These are phyloP conservation scores for Marasmius fiardii DNA, from an alignment of 1,284 basidiomycete species.

Conservation along the genomic window DNA sequence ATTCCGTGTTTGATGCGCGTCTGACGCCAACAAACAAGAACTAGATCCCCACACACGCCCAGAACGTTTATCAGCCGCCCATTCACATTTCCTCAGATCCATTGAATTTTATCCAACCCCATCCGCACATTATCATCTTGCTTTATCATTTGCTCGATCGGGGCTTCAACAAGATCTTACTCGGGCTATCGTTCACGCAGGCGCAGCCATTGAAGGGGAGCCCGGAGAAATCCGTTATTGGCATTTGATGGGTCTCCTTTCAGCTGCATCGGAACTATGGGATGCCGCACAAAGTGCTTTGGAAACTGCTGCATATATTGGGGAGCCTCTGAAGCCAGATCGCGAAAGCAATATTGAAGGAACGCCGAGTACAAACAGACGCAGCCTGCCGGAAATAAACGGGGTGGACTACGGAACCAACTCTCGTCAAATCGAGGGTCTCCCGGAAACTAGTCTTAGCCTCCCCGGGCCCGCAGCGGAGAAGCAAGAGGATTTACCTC, in stretches of 20 bases:
- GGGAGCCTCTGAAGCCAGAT: conserved; percentile 27
- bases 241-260: conserved; percentile 87
- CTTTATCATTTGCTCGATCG: conserved; percentile 70
- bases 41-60: conserved; percentile 63
- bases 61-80: conserved; percentile 54
- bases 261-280: conserved; percentile 83
- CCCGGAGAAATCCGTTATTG: conserved; percentile 77
- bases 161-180: conserved; percentile 65
- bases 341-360: background rate
- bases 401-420: conserved; percentile 8
- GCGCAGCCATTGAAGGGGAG: conserved; percentile 75
- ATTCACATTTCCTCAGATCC: conserved; percentile 55
- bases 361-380: background rate
- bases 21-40: conserved; percentile 38
- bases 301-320: conserved; percentile 62
- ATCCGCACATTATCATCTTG: conserved; percentile 76
- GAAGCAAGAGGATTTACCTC: conserved; percentile 7
- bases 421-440: too few relatives aligned
- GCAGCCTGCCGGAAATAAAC: background rate
- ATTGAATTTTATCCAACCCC: conserved; percentile 54
- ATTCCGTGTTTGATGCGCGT: background rate
- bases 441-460: background rate
- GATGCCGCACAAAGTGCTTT: conserved; percentile 74
- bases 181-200: conserved; percentile 66
- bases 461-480: conserved; percentile 1